Evolutionary conservation across 345 rosid genomes (phyloP).

Genomic region (Conringia planisiliqua): DNA sequence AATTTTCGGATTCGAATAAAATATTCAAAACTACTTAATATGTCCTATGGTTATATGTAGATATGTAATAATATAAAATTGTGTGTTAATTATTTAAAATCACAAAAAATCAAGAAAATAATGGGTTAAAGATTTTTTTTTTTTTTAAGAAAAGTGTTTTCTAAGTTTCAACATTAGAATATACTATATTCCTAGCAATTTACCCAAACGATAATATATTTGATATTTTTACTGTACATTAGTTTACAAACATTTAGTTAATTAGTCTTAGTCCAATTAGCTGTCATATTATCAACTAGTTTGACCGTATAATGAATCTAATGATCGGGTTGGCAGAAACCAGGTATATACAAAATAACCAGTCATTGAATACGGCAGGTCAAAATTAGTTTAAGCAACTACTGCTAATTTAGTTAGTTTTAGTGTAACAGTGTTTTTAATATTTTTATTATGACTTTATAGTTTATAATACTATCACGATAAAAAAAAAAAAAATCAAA

Average conservation of each 20-base stretch:
- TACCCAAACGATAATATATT: neutral
- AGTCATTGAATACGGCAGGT: constrained; percentile 15
- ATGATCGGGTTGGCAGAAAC: neutral
- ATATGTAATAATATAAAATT: neutral
- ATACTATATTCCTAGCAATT: neutral
- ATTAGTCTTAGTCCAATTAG: neutral
- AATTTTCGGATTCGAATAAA: too few relatives aligned
- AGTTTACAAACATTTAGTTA: neutral
- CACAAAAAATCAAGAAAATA: neutral
- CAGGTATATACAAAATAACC: neutral
- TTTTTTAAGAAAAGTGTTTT: too few relatives aligned
- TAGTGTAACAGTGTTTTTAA: neutral
- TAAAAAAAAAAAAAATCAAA: neutral
- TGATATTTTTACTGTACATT: neutral
- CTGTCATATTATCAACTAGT: neutral
- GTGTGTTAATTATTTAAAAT: too few relatives aligned
- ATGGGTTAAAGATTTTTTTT: neutral
- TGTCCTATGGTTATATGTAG: neutral
- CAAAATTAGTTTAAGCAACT: neutral
- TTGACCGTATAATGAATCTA: constrained; percentile 1
- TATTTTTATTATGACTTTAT: neutral
- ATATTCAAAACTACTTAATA: too few relatives aligned
- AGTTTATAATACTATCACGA: neutral
- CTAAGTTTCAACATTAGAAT: too few relatives aligned
- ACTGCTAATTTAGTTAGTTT: neutral